Percentiles rank a stretch among this genome's conserved stretches.
Conservation (phyloP, 192 early-diverging fungal genomes). For the Backusella luteola region DNA sequence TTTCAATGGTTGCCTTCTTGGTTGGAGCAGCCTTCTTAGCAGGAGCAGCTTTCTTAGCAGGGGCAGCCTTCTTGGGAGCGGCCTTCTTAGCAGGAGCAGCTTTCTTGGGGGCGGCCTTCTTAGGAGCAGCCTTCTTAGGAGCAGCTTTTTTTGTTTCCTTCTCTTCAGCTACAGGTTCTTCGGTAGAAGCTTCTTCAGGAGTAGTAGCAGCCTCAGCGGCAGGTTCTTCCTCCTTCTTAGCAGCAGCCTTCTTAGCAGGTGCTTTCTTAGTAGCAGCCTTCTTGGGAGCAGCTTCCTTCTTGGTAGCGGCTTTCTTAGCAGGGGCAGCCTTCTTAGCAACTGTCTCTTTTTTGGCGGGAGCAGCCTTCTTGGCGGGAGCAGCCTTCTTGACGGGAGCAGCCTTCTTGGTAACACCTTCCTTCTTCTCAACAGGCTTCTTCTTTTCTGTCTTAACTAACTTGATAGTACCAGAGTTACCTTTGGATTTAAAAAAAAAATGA, state of each 20-base stretch:
- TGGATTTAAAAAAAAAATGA: background rate
- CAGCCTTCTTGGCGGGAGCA: constrained; percentile 42
- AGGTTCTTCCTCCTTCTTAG: constrained; percentile 29
- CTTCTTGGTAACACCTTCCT: constrained; percentile 43
- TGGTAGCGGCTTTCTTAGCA: constrained; percentile 18
- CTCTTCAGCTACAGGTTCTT: constrained; percentile 47
- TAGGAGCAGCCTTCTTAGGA: constrained; percentile 45
- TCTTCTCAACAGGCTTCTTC: constrained; percentile 51
- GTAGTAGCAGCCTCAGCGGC: no score
- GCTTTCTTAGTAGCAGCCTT: constrained; percentile 28
- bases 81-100: constrained; percentile 34
- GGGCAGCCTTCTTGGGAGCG: constrained; percentile 41
- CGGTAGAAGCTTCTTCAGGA: no score
- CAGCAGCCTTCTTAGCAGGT: constrained; percentile 32
- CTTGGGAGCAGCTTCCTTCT: constrained; percentile 47
- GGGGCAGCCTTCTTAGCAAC: constrained; percentile 37
- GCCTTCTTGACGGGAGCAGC: constrained; percentile 33
- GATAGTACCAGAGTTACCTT: constrained; percentile 57
- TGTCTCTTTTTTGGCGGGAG: constrained; percentile 19
- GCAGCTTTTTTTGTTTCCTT: constrained; percentile 37
- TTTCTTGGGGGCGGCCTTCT: constrained; percentile 49
- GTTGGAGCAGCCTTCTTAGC: constrained; percentile 28
- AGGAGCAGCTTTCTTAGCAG: constrained; percentile 37
- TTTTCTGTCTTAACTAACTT: constrained; percentile 62
- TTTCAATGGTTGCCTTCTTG: constrained; percentile 41